These are phyloP conservation scores for Coprinopsis marcescibilis DNA, from an alignment of 768 basidiomycete species.

Conservation along the genomic window DNA sequence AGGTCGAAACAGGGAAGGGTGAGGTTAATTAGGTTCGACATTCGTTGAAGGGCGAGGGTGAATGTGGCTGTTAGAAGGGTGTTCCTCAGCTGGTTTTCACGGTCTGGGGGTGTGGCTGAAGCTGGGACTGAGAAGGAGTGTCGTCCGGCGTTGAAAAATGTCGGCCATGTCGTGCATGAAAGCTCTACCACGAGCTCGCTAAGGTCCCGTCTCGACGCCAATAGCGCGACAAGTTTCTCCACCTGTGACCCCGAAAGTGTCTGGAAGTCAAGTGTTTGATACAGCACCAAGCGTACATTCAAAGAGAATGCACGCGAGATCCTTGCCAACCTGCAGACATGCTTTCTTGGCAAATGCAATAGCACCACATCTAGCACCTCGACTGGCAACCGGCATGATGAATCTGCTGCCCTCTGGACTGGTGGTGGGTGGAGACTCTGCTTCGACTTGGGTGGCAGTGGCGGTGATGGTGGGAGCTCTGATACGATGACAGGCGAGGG, in stretches of 20 bases:
- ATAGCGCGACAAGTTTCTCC: slow-evolving; percentile 29
- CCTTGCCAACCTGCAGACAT: slow-evolving; percentile 23
- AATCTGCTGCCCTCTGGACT: not conserved
- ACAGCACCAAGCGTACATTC: slow-evolving; percentile 28
- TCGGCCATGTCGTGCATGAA: slow-evolving; percentile 38
- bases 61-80: slow-evolving; percentile 35
- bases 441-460: slow-evolving; percentile 7
- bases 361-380: slow-evolving; percentile 31
- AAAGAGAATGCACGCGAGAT: slow-evolving; percentile 29
- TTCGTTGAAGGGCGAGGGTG: slow-evolving; percentile 38
- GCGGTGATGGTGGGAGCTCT: not conserved
- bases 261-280: slow-evolving; percentile 29
- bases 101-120: slow-evolving; percentile 7
- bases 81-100: slow-evolving; percentile 19
- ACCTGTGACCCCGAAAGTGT: slow-evolving; percentile 23
- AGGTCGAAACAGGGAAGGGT: slow-evolving; percentile 38
- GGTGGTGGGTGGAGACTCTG: not conserved
- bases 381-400: slow-evolving; percentile 17
- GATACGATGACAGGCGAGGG: not conserved
- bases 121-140: slow-evolving; percentile 5
- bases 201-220: slow-evolving; percentile 34
- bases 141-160: slow-evolving; percentile 25
- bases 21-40: slow-evolving; percentile 37
- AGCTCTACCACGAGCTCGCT: slow-evolving; percentile 35
- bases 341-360: slow-evolving; percentile 26